Evolutionary conservation across 495 filamentous ascomycete genomes (phyloP).

Genomic region (Neurospora sublineolata): DNA sequence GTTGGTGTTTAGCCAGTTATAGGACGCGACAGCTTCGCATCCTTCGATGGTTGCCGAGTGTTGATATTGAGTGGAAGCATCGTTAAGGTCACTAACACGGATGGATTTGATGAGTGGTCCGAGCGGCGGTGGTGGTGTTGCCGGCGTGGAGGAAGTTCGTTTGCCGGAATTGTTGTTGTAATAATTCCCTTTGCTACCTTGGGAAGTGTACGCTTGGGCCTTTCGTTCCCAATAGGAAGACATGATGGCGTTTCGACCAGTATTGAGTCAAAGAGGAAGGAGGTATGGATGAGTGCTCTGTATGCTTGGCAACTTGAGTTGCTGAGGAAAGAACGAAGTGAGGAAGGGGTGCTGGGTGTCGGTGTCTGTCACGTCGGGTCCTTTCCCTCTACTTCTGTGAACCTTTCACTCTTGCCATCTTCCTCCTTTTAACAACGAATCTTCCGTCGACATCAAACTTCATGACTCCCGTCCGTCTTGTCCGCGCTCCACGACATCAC

Average conservation of each 20-base stretch:
- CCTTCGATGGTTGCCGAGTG: background rate
- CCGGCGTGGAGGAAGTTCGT: background rate
- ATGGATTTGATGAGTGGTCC: slow-evolving; percentile 17
- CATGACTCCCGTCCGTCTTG: background rate
- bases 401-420: background rate
- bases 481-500: background rate
- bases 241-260: background rate
- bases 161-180: background rate
- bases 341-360: background rate
- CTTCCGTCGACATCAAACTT: too few relatives aligned
- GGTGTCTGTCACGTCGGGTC: too few relatives aligned
- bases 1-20: slow-evolving; percentile 12
- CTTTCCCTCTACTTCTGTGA: background rate
- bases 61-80: background rate
- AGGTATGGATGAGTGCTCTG: background rate
- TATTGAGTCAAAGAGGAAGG: background rate
- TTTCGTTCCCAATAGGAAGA: background rate
- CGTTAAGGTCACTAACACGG: background rate
- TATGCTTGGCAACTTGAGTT: background rate
- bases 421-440: background rate
- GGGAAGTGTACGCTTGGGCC: background rate
- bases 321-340: background rate
- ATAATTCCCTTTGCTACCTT: background rate
- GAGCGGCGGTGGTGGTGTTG: slow-evolving; percentile 8
- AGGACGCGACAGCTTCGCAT: slow-evolving; percentile 6